Conservation (phyloP, 352 stramenopile genomes). For the Phytopythium delawarense region DNA sequence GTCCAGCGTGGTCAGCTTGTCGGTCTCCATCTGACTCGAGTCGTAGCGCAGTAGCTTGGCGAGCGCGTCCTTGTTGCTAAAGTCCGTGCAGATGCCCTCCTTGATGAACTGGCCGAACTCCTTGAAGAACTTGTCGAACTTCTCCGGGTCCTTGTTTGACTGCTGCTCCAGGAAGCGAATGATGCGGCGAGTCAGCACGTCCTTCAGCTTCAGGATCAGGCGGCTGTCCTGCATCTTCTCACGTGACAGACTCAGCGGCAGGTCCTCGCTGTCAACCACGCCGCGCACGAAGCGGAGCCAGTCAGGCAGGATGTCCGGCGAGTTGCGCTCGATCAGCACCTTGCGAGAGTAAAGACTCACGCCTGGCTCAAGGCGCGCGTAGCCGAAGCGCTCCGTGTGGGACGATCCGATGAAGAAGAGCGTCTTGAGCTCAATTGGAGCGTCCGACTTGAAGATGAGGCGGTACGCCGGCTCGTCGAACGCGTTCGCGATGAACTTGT, state of each 20-base stretch:
- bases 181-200: constrained; percentile 93
- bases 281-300: constrained; percentile 94
- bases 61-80: constrained; percentile 86
- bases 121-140: constrained; percentile 97
- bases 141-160: constrained; percentile 92
- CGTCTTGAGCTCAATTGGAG: constrained; percentile 97
- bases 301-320: constrained; percentile 95
- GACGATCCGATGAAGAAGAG: constrained; percentile 97
- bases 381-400: constrained; percentile 97
- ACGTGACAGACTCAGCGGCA: constrained; percentile 98
- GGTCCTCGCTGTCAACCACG: constrained; percentile 96
- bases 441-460: constrained; percentile 98
- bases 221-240: constrained; percentile 99
- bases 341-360: constrained; percentile 99
- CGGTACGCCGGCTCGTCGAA: constrained; percentile 93
- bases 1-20: constrained; percentile 95
- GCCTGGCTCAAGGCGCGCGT: constrained; percentile 93
- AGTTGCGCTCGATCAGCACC: constrained; percentile 99
- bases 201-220: constrained; percentile 95
- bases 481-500: constrained; percentile 96
- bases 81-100: constrained; percentile 96
- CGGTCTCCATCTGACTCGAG: constrained; percentile 90
- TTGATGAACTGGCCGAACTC: constrained; percentile 99
- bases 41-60: constrained; percentile 99
- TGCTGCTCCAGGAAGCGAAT: constrained; percentile 87